Conservation (phyloP, 805 yeast genomes). For the Nakazawaea ambrosiae region DNA sequence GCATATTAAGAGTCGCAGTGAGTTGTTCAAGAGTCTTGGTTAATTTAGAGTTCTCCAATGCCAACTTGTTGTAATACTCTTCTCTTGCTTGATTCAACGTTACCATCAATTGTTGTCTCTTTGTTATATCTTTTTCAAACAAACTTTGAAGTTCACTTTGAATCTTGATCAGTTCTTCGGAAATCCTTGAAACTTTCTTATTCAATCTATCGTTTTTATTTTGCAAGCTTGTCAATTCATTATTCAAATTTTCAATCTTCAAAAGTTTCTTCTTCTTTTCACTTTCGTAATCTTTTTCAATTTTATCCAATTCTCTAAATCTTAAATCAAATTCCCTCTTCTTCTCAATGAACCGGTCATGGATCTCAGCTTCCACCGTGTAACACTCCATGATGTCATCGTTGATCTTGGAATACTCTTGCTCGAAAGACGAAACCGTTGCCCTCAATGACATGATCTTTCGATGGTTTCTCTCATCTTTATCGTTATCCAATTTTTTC, state of each 20-base stretch:
- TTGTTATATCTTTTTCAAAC: conserved; percentile 11
- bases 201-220: conserved; percentile 27
- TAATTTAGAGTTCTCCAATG: conserved; percentile 8
- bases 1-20: conserved; percentile 8
- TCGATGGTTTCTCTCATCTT: conserved; percentile 47
- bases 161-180: conserved; percentile 13
- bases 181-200: conserved; percentile 23
- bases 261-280: conserved; percentile 18
- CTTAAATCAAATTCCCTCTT: conserved; percentile 31
- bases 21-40: conserved; percentile 5
- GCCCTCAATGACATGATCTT: conserved; percentile 45
- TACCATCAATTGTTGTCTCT: conserved; percentile 7
- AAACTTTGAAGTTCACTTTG: conserved; percentile 14
- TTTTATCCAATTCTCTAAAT: conserved; percentile 23
- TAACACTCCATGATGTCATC: conserved; percentile 27
- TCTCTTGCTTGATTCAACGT: neutral
- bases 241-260: conserved; percentile 18
- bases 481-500: conserved; percentile 27
- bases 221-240: conserved; percentile 22
- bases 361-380: conserved; percentile 29
- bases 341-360: conserved; percentile 29
- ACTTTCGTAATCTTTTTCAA: conserved; percentile 22
- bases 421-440: conserved; percentile 32
- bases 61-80: conserved; percentile 1
- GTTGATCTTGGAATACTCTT: conserved; percentile 27